Evolutionary conservation across 805 yeast species (phyloP).

Genomic region (Candida rishiriensis): DNA sequence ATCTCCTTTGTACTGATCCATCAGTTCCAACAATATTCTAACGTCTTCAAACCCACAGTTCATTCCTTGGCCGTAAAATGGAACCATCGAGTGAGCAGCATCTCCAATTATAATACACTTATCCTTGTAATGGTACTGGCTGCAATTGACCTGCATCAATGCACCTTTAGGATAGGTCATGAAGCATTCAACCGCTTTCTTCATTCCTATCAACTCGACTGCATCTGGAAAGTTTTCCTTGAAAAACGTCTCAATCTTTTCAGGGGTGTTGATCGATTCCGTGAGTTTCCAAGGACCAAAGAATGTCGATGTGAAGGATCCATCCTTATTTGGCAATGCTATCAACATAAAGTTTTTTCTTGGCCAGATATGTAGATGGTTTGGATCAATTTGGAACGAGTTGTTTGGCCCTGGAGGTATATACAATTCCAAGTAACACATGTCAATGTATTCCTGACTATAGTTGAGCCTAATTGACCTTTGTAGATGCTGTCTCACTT

Average conservation of each 20-base stretch:
- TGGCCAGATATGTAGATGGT: conserved; percentile 93
- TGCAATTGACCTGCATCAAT: conserved; percentile 66
- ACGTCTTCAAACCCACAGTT: conserved; percentile 95
- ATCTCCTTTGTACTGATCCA: conserved; percentile 35
- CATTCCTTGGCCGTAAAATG: conserved; percentile 98
- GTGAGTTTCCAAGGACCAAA: conserved; percentile 76
- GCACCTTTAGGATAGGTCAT: conserved; percentile 67
- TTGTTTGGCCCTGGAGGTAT: conserved; percentile 53
- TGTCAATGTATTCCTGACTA: conserved; percentile 74
- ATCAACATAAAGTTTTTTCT: conserved; percentile 81
- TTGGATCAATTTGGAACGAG: conserved; percentile 54
- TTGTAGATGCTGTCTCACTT: conserved; percentile 65
- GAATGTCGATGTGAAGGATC: conserved; percentile 84
- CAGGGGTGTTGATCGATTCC: conserved; percentile 44
- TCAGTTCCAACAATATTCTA: conserved; percentile 51
- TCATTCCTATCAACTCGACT: conserved; percentile 56
- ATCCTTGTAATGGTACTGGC: conserved; percentile 63
- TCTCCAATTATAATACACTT: conserved; percentile 76
- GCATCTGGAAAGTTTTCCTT: conserved; percentile 69
- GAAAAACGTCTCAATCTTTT: conserved; percentile 48
- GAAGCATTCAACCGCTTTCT: conserved; percentile 41
- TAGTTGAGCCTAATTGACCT: conserved; percentile 63
- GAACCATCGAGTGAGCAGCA: conserved; percentile 96
- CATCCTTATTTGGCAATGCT: conserved; percentile 80
- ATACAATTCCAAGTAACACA: conserved; percentile 75